Evolutionary conservation across 139 green algal genomes (phyloP), one percentile per base, ranked within the genome.

Genomic region (Tetraselmis chui): DNA sequence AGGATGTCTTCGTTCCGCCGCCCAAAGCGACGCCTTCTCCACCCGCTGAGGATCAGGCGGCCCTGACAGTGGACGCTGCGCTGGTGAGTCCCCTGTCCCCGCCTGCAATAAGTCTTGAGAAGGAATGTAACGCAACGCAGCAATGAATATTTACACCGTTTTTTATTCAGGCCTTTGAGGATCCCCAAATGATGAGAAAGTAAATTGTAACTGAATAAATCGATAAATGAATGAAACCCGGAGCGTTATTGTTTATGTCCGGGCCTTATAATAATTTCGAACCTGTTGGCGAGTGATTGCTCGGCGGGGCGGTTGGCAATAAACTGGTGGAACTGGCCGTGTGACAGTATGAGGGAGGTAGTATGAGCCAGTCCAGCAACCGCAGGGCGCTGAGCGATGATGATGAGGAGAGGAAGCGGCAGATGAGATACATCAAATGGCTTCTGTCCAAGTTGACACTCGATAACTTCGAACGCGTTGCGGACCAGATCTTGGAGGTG

Each of bases 361-460:
- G n/a, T n/a, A 5, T 67, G 11, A 67, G 45, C 45, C 45, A 18
- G 11, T 25, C 45, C 45, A 67, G 45, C 45, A 67, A 18, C 45
- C 45, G 45, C 45, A 18, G 45, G 31, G 80, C 76, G 2, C 32
- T 32, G 25, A 91, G 82, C 0, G 91, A 95, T n/a, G 91, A 97
- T 83, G 93, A 92, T 11, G 96, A 97, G 87, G 96, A 98, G 89
- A 91, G 97, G 86, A 92, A 91, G 86, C 94, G 94, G 87, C 93
- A 98, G 86, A 94, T 95, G 82, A 79, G 79, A 31, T 91, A 98
- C 87, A 99, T 98, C n/a, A n/a, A 98, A 92, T 89, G 85, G 31
- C 88, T 98, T 59, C 91, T 99, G 28, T 99, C 99, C 91, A 99
- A 99, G 95, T 91, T 99, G 76, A 99, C 96, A 26, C 93, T 93